phyloP scores from a whole-genome alignment of 306 rosid genomes.

The Fragaria vesca region DNA sequence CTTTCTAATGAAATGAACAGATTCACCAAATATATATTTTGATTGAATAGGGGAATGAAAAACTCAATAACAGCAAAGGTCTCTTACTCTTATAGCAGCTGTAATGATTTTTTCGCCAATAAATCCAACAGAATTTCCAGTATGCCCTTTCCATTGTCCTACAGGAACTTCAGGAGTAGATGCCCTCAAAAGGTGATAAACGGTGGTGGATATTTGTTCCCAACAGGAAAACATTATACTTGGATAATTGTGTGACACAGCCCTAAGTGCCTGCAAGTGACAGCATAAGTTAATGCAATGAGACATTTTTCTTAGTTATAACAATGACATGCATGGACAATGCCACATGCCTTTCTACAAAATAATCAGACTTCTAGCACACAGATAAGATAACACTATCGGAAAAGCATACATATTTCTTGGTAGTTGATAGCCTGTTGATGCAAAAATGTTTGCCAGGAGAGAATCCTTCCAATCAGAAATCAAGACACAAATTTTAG shows the following conservation, averaged over 20 bases:
- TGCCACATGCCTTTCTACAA: background rate
- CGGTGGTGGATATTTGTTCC: slow-evolving; percentile 62
- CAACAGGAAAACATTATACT: slow-evolving; percentile 62
- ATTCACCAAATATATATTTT: background rate
- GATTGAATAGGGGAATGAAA: too few relatives aligned
- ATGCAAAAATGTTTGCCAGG: background rate
- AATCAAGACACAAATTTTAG: slow-evolving; percentile 10
- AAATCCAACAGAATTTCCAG: slow-evolving; percentile 36
- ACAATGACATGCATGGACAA: background rate
- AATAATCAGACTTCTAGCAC: background rate
- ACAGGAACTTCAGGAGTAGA: slow-evolving; percentile 46
- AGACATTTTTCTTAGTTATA: background rate
- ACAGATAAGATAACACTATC: background rate
- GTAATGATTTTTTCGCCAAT: slow-evolving; percentile 64
- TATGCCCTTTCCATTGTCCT: slow-evolving; percentile 52
- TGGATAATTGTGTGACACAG: slow-evolving; percentile 84
- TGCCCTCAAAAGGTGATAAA: slow-evolving; percentile 49
- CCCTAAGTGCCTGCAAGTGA: slow-evolving; percentile 72
- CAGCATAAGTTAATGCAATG: background rate
- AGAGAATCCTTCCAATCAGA: background rate
- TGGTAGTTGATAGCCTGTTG: background rate
- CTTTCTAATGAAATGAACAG: slow-evolving; percentile 7
- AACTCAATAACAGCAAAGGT: background rate
- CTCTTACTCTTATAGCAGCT: slow-evolving; percentile 64
- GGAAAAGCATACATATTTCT: slow-evolving; percentile 3